These are phyloP conservation scores for Claviceps arundinis DNA, from an alignment of 2,329 filamentous ascomycete genomes.

Conservation along the genomic window DNA sequence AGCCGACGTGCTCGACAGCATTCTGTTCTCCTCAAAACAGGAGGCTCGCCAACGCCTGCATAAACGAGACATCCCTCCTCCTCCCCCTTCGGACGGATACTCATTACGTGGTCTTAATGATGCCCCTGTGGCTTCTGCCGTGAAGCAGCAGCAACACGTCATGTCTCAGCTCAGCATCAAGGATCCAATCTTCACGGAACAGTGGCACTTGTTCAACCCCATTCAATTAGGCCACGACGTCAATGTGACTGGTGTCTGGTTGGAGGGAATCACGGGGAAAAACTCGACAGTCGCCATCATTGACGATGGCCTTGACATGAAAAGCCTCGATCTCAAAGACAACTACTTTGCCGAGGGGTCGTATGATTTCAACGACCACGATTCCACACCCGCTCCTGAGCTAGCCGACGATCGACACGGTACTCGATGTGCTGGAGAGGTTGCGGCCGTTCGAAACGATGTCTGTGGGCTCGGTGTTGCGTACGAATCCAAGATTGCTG, in stretches of 20 bases:
- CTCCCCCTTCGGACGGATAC: constrained; percentile 14
- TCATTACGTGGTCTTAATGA: constrained; percentile 8
- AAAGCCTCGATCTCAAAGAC: constrained; percentile 79
- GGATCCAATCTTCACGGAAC: constrained; percentile 84
- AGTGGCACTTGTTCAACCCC: constrained; percentile 91
- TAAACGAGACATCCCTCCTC: constrained; percentile 35
- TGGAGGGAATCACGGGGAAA: constrained; percentile 78
- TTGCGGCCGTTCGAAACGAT: constrained; percentile 82
- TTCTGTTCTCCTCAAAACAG: constrained; percentile 71
- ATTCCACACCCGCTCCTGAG: constrained; percentile 65
- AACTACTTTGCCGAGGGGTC: constrained; percentile 93
- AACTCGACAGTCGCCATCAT: constrained; percentile 87
- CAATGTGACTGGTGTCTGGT: constrained; percentile 91
- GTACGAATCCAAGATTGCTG: constrained; percentile 80
- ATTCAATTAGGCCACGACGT: constrained; percentile 75
- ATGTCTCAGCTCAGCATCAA: constrained; percentile 57
- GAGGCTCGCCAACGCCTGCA: constrained; percentile 35
- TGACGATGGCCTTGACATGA: constrained; percentile 91
- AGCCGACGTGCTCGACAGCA: constrained; percentile 52
- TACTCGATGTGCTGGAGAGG: constrained; percentile 87
- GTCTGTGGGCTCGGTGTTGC: constrained; percentile 93
- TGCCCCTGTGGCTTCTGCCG: constrained; percentile 25
- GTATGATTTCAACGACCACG: constrained; percentile 88
- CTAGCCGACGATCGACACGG: constrained; percentile 80
- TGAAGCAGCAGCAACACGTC: constrained; percentile 45